Evolutionary conservation across 2,329 filamentous ascomycete genomes (phyloP).

Genomic region (Knufia fluminis): DNA sequence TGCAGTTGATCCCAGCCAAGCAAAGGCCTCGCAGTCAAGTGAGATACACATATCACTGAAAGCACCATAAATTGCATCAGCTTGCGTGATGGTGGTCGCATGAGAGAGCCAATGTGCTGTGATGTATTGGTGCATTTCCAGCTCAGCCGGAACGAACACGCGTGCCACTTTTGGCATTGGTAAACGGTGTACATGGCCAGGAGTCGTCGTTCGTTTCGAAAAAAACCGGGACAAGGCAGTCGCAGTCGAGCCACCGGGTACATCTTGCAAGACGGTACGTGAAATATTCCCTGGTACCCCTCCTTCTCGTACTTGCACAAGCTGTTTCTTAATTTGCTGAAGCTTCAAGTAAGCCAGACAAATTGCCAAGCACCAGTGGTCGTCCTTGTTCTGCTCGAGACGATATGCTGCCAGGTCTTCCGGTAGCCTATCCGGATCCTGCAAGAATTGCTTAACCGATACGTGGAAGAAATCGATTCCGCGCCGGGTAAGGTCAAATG

Average conservation of each 20-base stretch:
- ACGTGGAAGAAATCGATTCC: background rate
- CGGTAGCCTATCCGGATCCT: background rate
- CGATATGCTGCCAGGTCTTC: background rate
- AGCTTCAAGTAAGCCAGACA: background rate
- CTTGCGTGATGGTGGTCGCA: background rate
- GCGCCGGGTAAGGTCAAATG: background rate
- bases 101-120: background rate
- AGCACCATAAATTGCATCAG: background rate
- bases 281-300: background rate
- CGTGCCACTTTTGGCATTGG: too few relatives aligned
- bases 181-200: too few relatives aligned
- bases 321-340: background rate
- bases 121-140: background rate
- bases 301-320: background rate
- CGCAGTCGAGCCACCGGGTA: background rate
- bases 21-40: background rate
- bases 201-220: too few relatives aligned
- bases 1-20: background rate
- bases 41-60: background rate
- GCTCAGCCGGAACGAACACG: too few relatives aligned
- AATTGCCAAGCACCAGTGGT: background rate
- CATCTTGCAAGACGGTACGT: background rate
- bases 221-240: background rate
- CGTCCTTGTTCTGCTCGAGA: background rate
- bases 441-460: constrained; percentile 1